These are phyloP conservation scores for Arthromyces matolae DNA, from an alignment of 768 basidiomycete species.

Conservation along the genomic window DNA sequence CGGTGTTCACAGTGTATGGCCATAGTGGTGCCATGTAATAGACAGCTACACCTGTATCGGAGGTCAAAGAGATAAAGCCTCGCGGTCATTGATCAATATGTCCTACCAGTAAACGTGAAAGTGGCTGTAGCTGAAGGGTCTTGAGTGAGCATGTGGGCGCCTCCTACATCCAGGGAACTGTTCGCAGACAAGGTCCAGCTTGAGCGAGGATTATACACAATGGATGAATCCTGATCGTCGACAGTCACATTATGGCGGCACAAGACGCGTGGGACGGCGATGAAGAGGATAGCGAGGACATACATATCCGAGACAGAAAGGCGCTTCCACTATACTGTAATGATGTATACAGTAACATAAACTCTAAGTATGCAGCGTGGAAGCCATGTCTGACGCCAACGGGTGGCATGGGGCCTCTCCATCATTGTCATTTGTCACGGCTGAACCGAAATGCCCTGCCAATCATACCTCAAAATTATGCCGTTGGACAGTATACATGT, in stretches of 20 bases:
- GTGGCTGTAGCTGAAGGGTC: constrained; percentile 31
- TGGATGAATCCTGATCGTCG: constrained; percentile 28
- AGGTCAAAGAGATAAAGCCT: neutral
- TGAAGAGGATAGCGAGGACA: constrained; percentile 11
- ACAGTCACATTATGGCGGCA: constrained; percentile 30
- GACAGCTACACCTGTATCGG: constrained; percentile 34
- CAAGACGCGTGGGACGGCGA: constrained; percentile 13
- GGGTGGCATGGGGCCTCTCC: no score
- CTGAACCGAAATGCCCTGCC: no score
- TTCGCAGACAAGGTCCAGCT: constrained; percentile 30
- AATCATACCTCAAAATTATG: no score
- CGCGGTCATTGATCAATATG: neutral
- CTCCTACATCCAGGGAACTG: constrained; percentile 30
- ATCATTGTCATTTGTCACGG: no score
- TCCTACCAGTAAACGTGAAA: constrained; percentile 39
- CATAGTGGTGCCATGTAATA: constrained; percentile 43
- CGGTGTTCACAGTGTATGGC: constrained; percentile 42
- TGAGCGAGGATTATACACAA: constrained; percentile 27
- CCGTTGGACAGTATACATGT: no score
- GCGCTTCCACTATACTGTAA: no score
- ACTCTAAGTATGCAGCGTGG: neutral
- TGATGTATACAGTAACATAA: constrained; percentile 11
- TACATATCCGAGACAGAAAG: constrained; percentile 15
- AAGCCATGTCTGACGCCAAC: no score
- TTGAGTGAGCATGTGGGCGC: constrained; percentile 24